Conservation (phyloP, 148 eudicot genomes). For the Rhododendron griersonianum region DNA sequence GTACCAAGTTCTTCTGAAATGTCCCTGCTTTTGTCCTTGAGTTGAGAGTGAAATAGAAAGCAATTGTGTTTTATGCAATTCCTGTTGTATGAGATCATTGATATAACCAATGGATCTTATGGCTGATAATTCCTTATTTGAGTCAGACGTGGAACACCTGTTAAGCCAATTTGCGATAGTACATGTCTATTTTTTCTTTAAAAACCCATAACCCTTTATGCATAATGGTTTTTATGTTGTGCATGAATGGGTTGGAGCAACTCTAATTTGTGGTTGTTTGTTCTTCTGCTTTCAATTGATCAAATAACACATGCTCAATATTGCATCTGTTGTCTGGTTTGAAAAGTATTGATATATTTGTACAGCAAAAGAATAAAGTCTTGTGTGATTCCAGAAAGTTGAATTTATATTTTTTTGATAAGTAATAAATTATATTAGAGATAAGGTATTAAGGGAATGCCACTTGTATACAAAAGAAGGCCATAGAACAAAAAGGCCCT, state of each 20-base stretch:
- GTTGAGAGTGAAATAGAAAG: neutral
- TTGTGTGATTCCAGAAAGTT: neutral
- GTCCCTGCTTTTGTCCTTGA: neutral
- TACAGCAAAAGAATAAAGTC: neutral
- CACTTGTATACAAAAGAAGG: too few relatives aligned
- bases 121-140: neutral
- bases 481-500: too few relatives aligned
- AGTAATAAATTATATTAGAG: too few relatives aligned
- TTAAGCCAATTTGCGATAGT: neutral
- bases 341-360: neutral
- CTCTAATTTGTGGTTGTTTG: neutral
- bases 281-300: neutral
- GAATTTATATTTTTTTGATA: neutral
- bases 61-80: neutral
- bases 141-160: neutral
- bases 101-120: neutral
- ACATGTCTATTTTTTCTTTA: neutral
- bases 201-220: neutral
- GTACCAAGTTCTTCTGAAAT: neutral
- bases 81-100: neutral
- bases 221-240: neutral
- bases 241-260: neutral
- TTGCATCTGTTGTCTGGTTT: neutral
- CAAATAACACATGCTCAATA: neutral
- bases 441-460: too few relatives aligned